These are phyloP conservation scores for Sporothrix mexicana DNA, from an alignment of 2,329 filamentous ascomycete genomes.

Conservation along the genomic window DNA sequence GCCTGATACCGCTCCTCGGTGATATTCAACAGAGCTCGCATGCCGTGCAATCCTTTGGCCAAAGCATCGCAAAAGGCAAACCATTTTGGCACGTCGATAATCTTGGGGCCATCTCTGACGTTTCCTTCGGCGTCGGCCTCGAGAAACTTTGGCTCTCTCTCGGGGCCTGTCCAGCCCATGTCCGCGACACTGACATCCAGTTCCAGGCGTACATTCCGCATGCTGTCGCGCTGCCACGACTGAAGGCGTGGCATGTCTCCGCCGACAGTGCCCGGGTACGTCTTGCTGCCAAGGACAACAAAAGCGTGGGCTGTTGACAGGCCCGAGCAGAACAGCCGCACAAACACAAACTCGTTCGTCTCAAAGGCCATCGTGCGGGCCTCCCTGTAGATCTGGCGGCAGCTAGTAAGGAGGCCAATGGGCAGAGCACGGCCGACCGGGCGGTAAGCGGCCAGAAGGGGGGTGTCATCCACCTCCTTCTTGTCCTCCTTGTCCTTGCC, in stretches of 20 bases:
- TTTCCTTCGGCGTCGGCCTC: neutral
- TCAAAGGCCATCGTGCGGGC: constrained; percentile 49
- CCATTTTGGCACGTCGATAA: constrained; percentile 43
- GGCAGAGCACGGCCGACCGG: constrained; percentile 50
- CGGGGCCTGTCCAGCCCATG: constrained; percentile 38
- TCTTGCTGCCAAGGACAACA: constrained; percentile 17
- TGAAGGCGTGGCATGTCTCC: constrained; percentile 39
- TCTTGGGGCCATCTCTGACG: neutral
- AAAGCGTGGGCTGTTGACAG: constrained; percentile 51
- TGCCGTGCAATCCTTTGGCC: constrained; percentile 46
- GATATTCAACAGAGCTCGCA: constrained; percentile 49
- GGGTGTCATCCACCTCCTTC: neutral
- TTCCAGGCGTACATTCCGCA: constrained; percentile 52
- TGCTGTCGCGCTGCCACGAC: constrained; percentile 51
- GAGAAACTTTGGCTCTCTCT: neutral
- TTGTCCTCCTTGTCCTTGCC: neutral
- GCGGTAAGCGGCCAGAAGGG: constrained; percentile 44
- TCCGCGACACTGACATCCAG: constrained; percentile 52
- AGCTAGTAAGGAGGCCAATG: constrained; percentile 48
- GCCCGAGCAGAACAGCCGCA: constrained; percentile 54
- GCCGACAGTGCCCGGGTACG: neutral
- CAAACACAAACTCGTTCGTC: constrained; percentile 54
- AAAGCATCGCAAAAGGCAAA: constrained; percentile 46
- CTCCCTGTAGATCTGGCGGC: constrained; percentile 52
- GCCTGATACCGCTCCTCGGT: constrained; percentile 34